Evolutionary conservation across 2,329 filamentous ascomycete genomes (phyloP).

Genomic region (Cladobotryum protrusum): DNA sequence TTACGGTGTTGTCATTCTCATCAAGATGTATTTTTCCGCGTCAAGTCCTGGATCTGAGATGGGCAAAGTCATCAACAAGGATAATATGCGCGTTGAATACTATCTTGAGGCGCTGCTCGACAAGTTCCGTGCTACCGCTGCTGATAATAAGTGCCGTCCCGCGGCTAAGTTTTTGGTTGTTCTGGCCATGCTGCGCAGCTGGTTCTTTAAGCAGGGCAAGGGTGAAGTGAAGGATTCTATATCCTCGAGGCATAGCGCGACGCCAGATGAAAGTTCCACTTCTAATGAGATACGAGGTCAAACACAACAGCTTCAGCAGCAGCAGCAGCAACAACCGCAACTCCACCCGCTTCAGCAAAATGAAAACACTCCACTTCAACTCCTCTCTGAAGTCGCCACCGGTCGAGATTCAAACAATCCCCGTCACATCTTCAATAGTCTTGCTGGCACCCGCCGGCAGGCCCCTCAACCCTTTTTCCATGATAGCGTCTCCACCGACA

Average conservation of each 20-base stretch:
- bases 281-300: neutral
- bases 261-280: conserved; percentile 1
- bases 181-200: conserved; percentile 61
- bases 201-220: conserved; percentile 54
- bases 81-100: conserved; percentile 57
- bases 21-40: conserved; percentile 67
- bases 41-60: conserved; percentile 59
- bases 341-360: conserved; percentile 17
- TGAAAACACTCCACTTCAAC: conserved; percentile 48
- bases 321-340: conserved; percentile 11
- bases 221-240: conserved; percentile 7
- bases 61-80: conserved; percentile 61
- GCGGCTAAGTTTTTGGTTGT: conserved; percentile 67
- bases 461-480: conserved; percentile 33
- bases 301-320: conserved; percentile 6
- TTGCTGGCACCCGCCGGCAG: conserved; percentile 18
- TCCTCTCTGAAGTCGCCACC: conserved; percentile 53
- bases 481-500: conserved; percentile 19
- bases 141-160: conserved; percentile 57
- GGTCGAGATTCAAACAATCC: conserved; percentile 28
- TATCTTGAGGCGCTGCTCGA: conserved; percentile 66
- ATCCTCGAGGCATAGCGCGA: neutral
- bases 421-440: conserved; percentile 17
- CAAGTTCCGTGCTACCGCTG: conserved; percentile 59
- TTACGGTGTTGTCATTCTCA: conserved; percentile 64